Evolutionary conservation across 2,329 filamentous ascomycete genomes (phyloP).

Genomic region (Chaetomiaceae sp.): DNA sequence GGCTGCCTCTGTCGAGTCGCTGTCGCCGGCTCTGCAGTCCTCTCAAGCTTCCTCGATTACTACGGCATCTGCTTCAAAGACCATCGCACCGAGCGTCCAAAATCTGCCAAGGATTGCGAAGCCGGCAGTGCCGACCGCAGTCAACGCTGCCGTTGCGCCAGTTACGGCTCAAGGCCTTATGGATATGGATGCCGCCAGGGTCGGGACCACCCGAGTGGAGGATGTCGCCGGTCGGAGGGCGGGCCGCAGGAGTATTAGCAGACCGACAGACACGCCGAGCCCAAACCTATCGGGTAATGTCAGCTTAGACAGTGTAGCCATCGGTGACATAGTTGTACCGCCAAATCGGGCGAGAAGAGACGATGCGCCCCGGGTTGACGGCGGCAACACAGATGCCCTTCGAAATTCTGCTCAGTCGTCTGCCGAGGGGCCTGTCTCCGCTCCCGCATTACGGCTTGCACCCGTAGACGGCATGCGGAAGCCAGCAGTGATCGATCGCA

Average conservation of each 20-base stretch:
- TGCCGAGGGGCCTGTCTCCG: conserved; percentile 26
- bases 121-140: conserved; percentile 36
- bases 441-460: conserved; percentile 25
- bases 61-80: conserved; percentile 41
- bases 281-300: conserved; percentile 32
- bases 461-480: conserved; percentile 36
- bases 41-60: conserved; percentile 45
- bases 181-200: conserved; percentile 42
- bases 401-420: conserved; percentile 38
- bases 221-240: conserved; percentile 36
- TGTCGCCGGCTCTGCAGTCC: conserved; percentile 36
- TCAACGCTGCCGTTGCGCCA: conserved; percentile 43
- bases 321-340: conserved; percentile 26
- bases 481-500: conserved; percentile 50
- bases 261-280: conserved; percentile 34
- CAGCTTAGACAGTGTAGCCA: conserved; percentile 31
- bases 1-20: conserved; percentile 34
- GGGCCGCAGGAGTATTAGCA: conserved; percentile 39
- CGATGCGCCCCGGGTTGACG: conserved; percentile 41
- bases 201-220: conserved; percentile 34
- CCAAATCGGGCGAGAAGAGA: conserved; percentile 34
- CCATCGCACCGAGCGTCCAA: conserved; percentile 35
- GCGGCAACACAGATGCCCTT: conserved; percentile 38
- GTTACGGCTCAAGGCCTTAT: conserved; percentile 44
- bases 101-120: conserved; percentile 39